Conservation (phyloP, 257 asterid genomes). For the Scutellaria baicalensis region DNA sequence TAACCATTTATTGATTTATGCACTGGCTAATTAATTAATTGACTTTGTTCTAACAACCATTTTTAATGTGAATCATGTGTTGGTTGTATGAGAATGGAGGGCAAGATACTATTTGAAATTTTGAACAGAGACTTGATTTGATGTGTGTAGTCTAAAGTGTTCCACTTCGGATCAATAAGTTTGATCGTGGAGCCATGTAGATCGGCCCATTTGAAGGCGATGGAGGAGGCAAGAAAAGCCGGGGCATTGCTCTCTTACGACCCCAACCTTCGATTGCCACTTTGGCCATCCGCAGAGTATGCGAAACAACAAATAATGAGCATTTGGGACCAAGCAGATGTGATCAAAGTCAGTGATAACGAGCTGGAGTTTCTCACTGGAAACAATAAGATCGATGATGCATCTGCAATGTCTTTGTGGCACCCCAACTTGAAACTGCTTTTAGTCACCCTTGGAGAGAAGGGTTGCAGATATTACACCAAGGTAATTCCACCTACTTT, state of each 20-base stretch:
- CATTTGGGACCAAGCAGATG: constrained; percentile 83
- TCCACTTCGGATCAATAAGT: constrained; percentile 91
- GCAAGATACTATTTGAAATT: not conserved
- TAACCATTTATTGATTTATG: not conserved
- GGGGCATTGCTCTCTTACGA: constrained; percentile 94
- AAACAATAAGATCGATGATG: constrained; percentile 71
- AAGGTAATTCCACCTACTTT: constrained; percentile 42
- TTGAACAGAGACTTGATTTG: no score
- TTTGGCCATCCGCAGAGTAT: constrained; percentile 77
- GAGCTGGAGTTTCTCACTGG: constrained; percentile 91
- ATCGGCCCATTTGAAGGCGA: constrained; percentile 91
- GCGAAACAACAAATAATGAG: constrained; percentile 84
- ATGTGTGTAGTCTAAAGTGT: constrained; percentile 61
- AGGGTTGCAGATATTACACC: constrained; percentile 79
- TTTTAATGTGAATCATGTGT: not conserved
- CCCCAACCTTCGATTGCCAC: constrained; percentile 80
- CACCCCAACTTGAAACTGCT: constrained; percentile 81
- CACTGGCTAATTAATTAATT: constrained; percentile 8
- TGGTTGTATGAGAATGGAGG: not conserved
- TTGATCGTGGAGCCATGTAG: constrained; percentile 97
- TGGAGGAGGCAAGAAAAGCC: constrained; percentile 82
- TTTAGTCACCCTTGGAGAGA: constrained; percentile 84
- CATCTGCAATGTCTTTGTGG: constrained; percentile 79
- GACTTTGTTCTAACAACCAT: not conserved
- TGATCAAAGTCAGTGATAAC: constrained; percentile 86